Evolutionary conservation across 2,329 filamentous ascomycete species (phyloP).

Genomic region (Fusarium sp.): DNA sequence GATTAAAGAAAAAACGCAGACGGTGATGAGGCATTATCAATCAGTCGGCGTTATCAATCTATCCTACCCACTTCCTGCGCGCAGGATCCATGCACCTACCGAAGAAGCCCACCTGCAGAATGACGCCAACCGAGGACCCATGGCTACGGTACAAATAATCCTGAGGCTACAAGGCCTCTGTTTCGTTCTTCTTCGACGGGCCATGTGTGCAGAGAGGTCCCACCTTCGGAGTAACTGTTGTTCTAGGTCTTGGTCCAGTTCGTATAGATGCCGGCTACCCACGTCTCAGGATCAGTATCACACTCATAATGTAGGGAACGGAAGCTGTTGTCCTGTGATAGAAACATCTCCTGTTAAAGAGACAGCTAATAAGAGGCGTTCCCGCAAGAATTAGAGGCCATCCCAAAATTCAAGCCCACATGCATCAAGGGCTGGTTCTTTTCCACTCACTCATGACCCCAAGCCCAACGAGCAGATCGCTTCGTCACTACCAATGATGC

Average conservation of each 20-base stretch:
- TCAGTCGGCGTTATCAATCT: conserved; percentile 43
- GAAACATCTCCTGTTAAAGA: not conserved
- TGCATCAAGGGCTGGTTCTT: not conserved
- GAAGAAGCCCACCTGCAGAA: conserved; percentile 27
- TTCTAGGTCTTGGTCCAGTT: not conserved
- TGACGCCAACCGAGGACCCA: conserved; percentile 30
- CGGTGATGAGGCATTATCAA: conserved; percentile 43
- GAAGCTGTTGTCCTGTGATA: not conserved
- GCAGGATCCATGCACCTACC: conserved; percentile 21
- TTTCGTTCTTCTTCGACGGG: conserved; percentile 1
- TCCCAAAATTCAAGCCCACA: not conserved
- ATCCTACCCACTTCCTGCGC: conserved; percentile 10
- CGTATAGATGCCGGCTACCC: not conserved
- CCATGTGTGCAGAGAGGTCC: conserved; percentile 5
- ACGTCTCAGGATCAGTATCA: not conserved
- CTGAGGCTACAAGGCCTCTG: not conserved
- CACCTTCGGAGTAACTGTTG: conserved; percentile 12
- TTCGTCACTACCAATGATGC: not conserved
- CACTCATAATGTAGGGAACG: not conserved
- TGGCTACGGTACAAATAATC: conserved; percentile 9
- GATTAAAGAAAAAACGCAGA: not conserved
- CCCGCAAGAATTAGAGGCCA: not conserved
- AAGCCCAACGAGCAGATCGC: not conserved
- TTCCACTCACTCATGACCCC: not conserved
- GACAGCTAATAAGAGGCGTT: not conserved